Percentiles rank a stretch among this genome's conserved stretches.
Conservation (phyloP, 2,329 filamentous ascomycete species). For the Penicillium sclerotiorum region DNA sequence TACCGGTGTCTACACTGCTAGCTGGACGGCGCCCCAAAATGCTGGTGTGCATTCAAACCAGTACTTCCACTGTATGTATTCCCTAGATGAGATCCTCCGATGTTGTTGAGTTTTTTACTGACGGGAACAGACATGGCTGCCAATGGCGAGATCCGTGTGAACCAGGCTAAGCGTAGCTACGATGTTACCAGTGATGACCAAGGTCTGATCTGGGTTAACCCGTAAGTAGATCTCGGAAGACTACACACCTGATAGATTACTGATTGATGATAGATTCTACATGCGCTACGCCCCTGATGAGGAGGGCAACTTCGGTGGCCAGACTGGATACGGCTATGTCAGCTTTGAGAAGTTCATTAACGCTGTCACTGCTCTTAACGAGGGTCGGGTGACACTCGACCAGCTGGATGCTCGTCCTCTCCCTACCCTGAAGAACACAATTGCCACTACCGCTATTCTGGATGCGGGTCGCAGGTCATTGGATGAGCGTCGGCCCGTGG, state of each 20-base stretch:
- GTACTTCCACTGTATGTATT: conserved; percentile 76
- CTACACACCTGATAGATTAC: background rate
- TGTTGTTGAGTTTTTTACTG: background rate
- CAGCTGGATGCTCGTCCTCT: conserved; percentile 79
- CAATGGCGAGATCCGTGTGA: conserved; percentile 81
- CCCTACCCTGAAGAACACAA: conserved; percentile 84
- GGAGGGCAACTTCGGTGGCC: conserved; percentile 90
- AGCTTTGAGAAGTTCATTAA: conserved; percentile 97
- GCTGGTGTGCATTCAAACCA: conserved; percentile 96
- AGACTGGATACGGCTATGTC: conserved; percentile 89
- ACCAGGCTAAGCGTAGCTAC: conserved; percentile 93
- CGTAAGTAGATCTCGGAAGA: conserved; percentile 48
- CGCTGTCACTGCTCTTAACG: conserved; percentile 76
- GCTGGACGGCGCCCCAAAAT: conserved; percentile 90
- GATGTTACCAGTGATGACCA: conserved; percentile 83
- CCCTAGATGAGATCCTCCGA: background rate
- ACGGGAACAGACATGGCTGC: conserved; percentile 65
- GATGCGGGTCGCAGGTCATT: conserved; percentile 83
- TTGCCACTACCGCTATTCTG: conserved; percentile 88
- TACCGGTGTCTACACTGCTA: conserved; percentile 89
- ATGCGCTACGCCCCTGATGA: conserved; percentile 95
- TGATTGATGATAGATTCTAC: conserved; percentile 80
- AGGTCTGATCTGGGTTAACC: conserved; percentile 82
- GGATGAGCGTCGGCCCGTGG: conserved; percentile 77
- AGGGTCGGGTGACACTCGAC: conserved; percentile 69